A percentile compares a stretch with the other conserved stretches of the same genome.
Evolutionary conservation across 768 basidiomycete species (phyloP).

Genomic region (Podaxis sp.): DNA sequence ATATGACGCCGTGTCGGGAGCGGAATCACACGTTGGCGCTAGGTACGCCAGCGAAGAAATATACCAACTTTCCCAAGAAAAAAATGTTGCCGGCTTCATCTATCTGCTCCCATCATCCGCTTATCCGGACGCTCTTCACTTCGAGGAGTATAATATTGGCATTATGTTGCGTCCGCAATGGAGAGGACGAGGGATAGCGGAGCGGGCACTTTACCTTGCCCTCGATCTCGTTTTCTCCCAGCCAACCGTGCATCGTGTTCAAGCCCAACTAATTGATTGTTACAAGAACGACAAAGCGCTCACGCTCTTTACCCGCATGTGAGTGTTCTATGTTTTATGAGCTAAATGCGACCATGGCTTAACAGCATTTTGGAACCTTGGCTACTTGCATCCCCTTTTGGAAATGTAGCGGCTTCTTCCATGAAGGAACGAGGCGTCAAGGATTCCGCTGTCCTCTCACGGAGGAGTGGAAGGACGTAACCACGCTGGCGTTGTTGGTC

Average conservation of each 20-base stretch:
- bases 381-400: conserved; percentile 7
- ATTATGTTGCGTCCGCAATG: conserved; percentile 41
- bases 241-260: conserved; percentile 48
- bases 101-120: conserved; percentile 37
- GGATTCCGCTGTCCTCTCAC: conserved; percentile 47
- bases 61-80: conserved; percentile 4
- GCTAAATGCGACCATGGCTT: conserved; percentile 1
- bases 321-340: conserved; percentile 17
- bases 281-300: conserved; percentile 42
- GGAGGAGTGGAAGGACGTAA: conserved; percentile 56
- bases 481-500: conserved; percentile 58
- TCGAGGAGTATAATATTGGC: conserved; percentile 54
- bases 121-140: conserved; percentile 30
- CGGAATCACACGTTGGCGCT: neutral
- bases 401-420: conserved; percentile 50
- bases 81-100: conserved; percentile 36
- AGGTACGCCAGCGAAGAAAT: neutral
- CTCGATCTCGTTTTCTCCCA: conserved; percentile 49
- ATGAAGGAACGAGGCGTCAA: conserved; percentile 64
- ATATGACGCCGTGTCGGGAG: neutral
- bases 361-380: conserved; percentile 9
- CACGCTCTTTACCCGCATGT: conserved; percentile 46
- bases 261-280: conserved; percentile 49
- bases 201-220: conserved; percentile 43
- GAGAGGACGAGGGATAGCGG: conserved; percentile 44